These are phyloP conservation scores for Verticillium dahliae DNA, from an alignment of 2,329 filamentous ascomycete genomes.

Conservation along the genomic window DNA sequence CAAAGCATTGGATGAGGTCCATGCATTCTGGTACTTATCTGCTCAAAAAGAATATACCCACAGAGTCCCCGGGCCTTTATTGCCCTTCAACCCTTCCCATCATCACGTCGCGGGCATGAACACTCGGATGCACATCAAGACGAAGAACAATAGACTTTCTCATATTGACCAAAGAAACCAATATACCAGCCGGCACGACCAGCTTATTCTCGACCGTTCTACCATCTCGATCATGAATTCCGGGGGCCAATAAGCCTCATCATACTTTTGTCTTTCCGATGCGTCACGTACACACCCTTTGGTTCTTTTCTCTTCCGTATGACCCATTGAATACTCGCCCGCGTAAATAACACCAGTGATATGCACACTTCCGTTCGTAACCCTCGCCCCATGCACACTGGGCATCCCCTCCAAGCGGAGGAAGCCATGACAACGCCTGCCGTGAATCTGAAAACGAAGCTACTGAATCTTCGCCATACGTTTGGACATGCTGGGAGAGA, in stretches of 20 bases:
- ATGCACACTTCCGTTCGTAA: background rate
- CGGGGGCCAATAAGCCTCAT: background rate
- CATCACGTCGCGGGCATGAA: too few species aligned
- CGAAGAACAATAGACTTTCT: background rate
- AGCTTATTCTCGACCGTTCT: background rate
- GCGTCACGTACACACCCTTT: background rate
- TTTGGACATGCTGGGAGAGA: conserved; percentile 53
- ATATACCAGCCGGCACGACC: background rate
- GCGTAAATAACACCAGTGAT: background rate
- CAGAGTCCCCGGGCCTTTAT: too few species aligned
- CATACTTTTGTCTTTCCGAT: background rate
- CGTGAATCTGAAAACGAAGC: background rate
- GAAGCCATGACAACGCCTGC: background rate
- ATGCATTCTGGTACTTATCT: too few species aligned
- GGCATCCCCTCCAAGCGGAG: background rate
- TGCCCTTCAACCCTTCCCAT: too few species aligned
- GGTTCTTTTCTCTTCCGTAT: background rate
- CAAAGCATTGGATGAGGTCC: too few species aligned
- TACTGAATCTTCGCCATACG: conserved; percentile 44
- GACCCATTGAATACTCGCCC: background rate
- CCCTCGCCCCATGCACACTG: background rate
- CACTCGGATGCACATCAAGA: background rate
- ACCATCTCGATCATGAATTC: background rate
- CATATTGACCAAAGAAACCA: background rate
- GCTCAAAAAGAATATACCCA: too few species aligned